A percentile compares a stretch with the other conserved stretches of the same genome.
phyloP scores from a whole-genome alignment of 1,284 basidiomycete genomes.

The Volvariella volvacea region DNA sequence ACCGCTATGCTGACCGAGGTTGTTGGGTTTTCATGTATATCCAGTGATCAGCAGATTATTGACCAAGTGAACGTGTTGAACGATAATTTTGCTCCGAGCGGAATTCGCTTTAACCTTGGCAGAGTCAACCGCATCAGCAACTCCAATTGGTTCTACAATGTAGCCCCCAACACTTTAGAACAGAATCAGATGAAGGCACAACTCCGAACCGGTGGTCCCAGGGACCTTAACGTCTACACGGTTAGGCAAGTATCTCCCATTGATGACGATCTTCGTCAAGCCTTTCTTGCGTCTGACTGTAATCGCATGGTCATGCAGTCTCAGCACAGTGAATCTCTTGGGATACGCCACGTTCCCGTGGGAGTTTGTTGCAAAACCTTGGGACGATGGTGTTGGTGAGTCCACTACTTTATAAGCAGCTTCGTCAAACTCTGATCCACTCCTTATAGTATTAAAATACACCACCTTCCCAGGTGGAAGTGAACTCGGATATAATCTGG shows the following conservation, averaged over 20 bases:
- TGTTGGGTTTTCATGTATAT: slow-evolving; percentile 19
- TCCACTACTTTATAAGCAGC: background rate
- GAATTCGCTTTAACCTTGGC: slow-evolving; percentile 40
- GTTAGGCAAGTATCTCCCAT: slow-evolving; percentile 21
- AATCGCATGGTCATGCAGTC: background rate
- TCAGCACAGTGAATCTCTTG: slow-evolving; percentile 20
- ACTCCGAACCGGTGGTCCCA: slow-evolving; percentile 32
- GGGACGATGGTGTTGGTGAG: slow-evolving; percentile 26
- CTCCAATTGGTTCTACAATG: slow-evolving; percentile 40
- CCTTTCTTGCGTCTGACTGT: slow-evolving; percentile 14
- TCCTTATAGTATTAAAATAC: slow-evolving; percentile 16
- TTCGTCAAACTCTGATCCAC: slow-evolving; percentile 10
- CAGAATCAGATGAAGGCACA: slow-evolving; percentile 41
- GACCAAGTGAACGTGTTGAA: slow-evolving; percentile 43
- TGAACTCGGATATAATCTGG: slow-evolving; percentile 16
- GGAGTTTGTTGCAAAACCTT: slow-evolving; percentile 16
- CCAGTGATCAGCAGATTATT: slow-evolving; percentile 26
- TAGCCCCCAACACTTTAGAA: slow-evolving; percentile 27
- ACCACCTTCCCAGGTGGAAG: slow-evolving; percentile 20
- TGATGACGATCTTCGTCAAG: slow-evolving; percentile 15
- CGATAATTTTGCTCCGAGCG: slow-evolving; percentile 31
- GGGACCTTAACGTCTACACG: slow-evolving; percentile 40
- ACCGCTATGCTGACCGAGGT: too few species aligned
- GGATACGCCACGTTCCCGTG: slow-evolving; percentile 35
- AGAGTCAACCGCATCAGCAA: slow-evolving; percentile 38